Evolutionary conservation across 768 basidiomycete species (phyloP), one percentile per base, ranked within the genome.

Genomic region (Galerina marginata): DNA sequence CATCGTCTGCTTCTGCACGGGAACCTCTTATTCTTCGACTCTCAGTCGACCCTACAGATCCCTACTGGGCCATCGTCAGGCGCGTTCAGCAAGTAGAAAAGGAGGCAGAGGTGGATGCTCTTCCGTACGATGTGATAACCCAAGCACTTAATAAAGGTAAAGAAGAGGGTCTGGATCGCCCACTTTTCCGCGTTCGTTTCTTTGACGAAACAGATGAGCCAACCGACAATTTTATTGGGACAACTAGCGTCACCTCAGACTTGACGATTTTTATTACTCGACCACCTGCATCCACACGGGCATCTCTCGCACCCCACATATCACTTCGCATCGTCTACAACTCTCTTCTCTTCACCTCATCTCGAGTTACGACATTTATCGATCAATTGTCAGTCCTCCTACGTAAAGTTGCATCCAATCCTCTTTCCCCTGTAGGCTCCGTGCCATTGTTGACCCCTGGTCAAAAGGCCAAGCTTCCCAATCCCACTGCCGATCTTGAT

Each of bases 141-240:
- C 82, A 81, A 47, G 90, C 87, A 9, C 77, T 97, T 52, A 83
- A 81, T 56, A 85, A 85, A 67, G 84, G 81, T 67, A 89, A 85
- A 64, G 85, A 89, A 15, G 89, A 88, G 37, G 74, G 78, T 10
- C 66, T 80, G 11, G 83, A 86, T 40, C 83, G 80, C 20, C 91
- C 91, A 4, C 81, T 98, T 26, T 98, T 97, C 77, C 86, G 95
- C 52, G 95, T 97, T 43, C 88, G 95, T n/a, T 97, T 98, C 81
- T 95, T 97, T 72, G 95, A 98, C 69, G 92, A 92, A 72, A 95
- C 90, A 1, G 92, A 93, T 65, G 75, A 85, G 39, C 85, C 82
- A 43, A 88, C 81, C 49, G 90, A 88, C 58, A 83, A 83, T 59
- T 95, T 93, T 68, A 86, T 96, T 60, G 82, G 84, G 25, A 86